Evolutionary conservation across 208 protist species (phyloP).

Genomic region (Leishmania tarentolae): DNA sequence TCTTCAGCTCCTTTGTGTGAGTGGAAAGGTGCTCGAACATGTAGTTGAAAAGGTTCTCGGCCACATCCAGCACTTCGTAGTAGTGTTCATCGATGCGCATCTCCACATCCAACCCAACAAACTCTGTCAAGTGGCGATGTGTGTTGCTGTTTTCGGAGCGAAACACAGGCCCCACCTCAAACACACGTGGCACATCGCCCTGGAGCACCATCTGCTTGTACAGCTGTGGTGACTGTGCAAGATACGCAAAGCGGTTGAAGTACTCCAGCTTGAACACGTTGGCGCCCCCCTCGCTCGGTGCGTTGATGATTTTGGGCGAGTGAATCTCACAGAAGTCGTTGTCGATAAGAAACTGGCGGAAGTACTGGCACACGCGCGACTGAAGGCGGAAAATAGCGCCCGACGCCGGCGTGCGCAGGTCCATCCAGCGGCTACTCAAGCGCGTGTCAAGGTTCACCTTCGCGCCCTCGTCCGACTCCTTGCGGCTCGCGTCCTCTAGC

Average conservation of each 20-base stretch:
- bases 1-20: constrained; percentile 85
- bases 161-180: constrained; percentile 98
- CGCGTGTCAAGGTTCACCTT: constrained; percentile 94
- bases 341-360: constrained; percentile 95
- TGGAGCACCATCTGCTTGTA: constrained; percentile 99
- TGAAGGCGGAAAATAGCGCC: constrained; percentile 97
- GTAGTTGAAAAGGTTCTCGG: constrained; percentile 96
- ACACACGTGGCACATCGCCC: constrained; percentile 95
- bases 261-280: constrained; percentile 95
- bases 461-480: constrained; percentile 68
- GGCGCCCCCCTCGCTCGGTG: constrained; percentile 96
- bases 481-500: constrained; percentile 89
- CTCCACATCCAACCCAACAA: constrained; percentile 99
- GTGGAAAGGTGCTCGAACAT: constrained; percentile 95
- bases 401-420: constrained; percentile 97
- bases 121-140: constrained; percentile 99
- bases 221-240: constrained; percentile 99
- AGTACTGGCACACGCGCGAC: constrained; percentile 93
- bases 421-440: constrained; percentile 97
- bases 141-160: constrained; percentile 99
- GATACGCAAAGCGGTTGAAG: constrained; percentile 93
- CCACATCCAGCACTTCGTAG: constrained; percentile 98
- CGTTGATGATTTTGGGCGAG: constrained; percentile 99
- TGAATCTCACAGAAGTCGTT: constrained; percentile 99
- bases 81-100: constrained; percentile 99